Base-by-base conservation (phyloP, 2,329 filamentous ascomycete genomes). In the Zelopaecilomyces penicillatus region DNA sequence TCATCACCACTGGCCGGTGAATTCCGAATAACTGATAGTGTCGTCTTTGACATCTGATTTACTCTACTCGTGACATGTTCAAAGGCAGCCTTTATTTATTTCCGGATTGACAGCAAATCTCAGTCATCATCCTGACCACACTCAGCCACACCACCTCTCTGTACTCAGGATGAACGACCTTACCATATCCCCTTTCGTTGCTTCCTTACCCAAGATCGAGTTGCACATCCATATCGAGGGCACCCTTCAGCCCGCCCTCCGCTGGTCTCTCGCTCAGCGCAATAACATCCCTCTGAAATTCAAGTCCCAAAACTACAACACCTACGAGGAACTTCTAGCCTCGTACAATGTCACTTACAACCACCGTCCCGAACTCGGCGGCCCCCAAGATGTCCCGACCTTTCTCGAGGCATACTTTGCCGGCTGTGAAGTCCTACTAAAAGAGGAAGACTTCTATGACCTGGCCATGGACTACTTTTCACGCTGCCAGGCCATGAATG, bases 201-300 rank as follows among this genome's bases (percentile, higher is more conserved):
- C 68, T 43, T 73, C 73, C 28, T 74, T 90, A 31, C 85, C 86
- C 52, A 89, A 90, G 70, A 86, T 82, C 65, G 85, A 91, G 62
- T 85, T 89, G 58, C 85, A 90, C 64, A 76, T 90, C 41, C 85
- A 90, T 60, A 73, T 91, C 30, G 85, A 90, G 64, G 86, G 86
- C 45, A 82, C 83, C 6, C 73, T 90, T 31, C 80, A 81, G 35
- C 83, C 85, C 2, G 66, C 73, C 43, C 71, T 87, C 36, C 76
- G 88, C 50, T 90, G 89, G 67, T 57, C 70, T 30, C 76, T 91
- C 4, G 82, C 86, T 4, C 59, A 66, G 32, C 76, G 76, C 56
- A 88, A 91, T 70, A 68, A 69, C 45, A 76, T 89, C 54, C 36
- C 67, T 3, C 72, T 90, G 5, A 66, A 70, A 5, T 63, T 74